A percentile compares a stretch with the other conserved stretches of the same genome.
Evolutionary conservation across 2,329 filamentous ascomycete species (phyloP).

Genomic region (Colletotrichum sp.): DNA sequence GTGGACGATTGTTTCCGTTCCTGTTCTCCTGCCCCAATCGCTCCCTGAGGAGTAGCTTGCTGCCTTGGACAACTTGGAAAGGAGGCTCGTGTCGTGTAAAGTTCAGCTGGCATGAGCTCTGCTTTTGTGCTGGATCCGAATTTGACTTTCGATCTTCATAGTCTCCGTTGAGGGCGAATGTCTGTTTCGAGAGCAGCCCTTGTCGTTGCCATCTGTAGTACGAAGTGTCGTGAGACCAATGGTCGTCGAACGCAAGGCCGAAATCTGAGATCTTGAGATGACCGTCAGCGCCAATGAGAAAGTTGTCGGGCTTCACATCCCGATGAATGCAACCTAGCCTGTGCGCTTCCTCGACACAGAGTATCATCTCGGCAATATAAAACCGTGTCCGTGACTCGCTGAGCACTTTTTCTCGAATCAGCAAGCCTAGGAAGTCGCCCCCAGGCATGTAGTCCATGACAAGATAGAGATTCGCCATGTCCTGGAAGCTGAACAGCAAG

Average conservation of each 20-base stretch:
- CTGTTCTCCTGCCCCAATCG: neutral
- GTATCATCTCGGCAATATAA: constrained; percentile 94
- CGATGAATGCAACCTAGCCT: constrained; percentile 89
- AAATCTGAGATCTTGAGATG: constrained; percentile 98
- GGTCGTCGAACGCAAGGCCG: constrained; percentile 91
- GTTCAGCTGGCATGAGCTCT: neutral
- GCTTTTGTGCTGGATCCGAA: neutral
- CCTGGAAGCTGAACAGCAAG: constrained; percentile 87
- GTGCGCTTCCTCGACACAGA: constrained; percentile 93
- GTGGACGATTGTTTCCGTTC: neutral
- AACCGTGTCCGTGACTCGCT: constrained; percentile 80
- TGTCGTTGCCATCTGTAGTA: constrained; percentile 89
- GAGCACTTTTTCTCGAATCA: constrained; percentile 85
- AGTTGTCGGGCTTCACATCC: constrained; percentile 97
- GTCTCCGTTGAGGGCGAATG: constrained; percentile 77
- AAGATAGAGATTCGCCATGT: constrained; percentile 82
- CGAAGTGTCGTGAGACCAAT: constrained; percentile 89
- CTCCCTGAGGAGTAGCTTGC: constrained; percentile 22
- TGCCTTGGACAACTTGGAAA: constrained; percentile 29
- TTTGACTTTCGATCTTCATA: constrained; percentile 59
- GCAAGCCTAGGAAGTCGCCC: constrained; percentile 86
- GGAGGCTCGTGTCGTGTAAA: constrained; percentile 21
- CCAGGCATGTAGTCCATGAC: constrained; percentile 99
- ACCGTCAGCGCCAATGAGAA: constrained; percentile 85
- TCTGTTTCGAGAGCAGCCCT: constrained; percentile 76